A percentile compares a stretch with the other conserved stretches of the same genome.
These are phyloP conservation scores for Mytilinidion resinicola DNA, from an alignment of 495 filamentous ascomycete genomes.

Conservation along the genomic window DNA sequence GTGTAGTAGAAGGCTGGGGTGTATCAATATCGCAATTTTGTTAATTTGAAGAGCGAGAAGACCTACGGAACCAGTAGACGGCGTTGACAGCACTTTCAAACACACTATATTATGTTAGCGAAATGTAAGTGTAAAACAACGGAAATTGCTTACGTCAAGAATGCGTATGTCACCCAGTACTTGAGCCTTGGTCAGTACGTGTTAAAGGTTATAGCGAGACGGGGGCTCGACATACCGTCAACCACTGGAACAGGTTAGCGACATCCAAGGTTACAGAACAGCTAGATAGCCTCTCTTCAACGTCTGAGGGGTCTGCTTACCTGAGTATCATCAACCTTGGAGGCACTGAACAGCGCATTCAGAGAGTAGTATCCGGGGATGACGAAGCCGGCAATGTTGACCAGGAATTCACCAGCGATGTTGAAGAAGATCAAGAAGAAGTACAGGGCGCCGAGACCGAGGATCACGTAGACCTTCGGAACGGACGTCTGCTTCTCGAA, in stretches of 20 bases:
- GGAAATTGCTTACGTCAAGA: constrained; percentile 62
- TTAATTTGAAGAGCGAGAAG: neutral
- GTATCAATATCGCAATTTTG: neutral
- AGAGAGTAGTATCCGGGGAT: constrained; percentile 96
- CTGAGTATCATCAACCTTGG: constrained; percentile 88
- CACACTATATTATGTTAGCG: constrained; percentile 45
- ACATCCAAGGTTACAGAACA: constrained; percentile 4
- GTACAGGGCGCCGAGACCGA: constrained; percentile 80
- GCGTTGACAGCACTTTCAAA: constrained; percentile 88
- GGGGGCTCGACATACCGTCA: constrained; percentile 51
- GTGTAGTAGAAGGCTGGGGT: constrained; percentile 89
- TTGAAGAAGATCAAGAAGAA: constrained; percentile 99
- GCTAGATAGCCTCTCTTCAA: neutral
- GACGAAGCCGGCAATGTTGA: constrained; percentile 91
- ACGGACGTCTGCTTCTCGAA: constrained; percentile 92
- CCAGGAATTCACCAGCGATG: constrained; percentile 92
- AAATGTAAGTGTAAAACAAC: constrained; percentile 4
- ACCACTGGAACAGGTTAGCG: constrained; percentile 46
- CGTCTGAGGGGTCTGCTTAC: constrained; percentile 37
- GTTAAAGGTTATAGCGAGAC: constrained; percentile 3
- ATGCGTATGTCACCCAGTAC: constrained; percentile 97
- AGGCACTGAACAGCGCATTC: constrained; percentile 74
- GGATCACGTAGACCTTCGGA: constrained; percentile 92
- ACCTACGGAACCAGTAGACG: constrained; percentile 94
- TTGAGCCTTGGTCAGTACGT: constrained; percentile 41